Evolutionary conservation across 2,329 filamentous ascomycete genomes (phyloP), one percentile per base, ranked within the genome.

Genomic region (Cercospora canescens): DNA sequence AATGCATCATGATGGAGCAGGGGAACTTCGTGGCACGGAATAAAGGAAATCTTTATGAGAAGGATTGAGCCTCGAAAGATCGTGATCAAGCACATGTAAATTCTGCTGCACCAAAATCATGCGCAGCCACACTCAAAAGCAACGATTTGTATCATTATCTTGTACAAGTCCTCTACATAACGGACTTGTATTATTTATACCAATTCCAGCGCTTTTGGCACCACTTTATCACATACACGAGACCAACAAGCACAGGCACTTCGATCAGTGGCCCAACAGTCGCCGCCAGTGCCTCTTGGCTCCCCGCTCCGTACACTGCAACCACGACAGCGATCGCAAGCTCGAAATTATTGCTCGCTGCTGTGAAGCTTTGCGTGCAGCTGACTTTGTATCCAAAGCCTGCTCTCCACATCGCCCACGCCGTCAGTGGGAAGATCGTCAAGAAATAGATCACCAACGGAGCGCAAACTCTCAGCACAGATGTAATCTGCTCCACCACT

Each of bases 341-440:
- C 81, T 97, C 93, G 74, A 97, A 97, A 76, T 97, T 96, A 75
- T 97, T 97, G 76, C 93, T 96, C 1, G 92, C 91, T 0, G 92
- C 94, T 0, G 92, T 96, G 73, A 96, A 95, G 75, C 91, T 93
- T 79, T 96, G 92, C 1, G 92, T 94, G 11, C 86, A 84, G 1
- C 86, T 85, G 0, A 93, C 76, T 37, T 84, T 84, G 75, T 96
- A 96, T 0, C 87, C 88, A 65, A 93, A 93, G 0, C 92, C 90
- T n/a, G 90, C 79, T n/a, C 82, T 84, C 57, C 84, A 82, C 3
- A 87, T 85, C 1, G 89, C 79, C 50, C 81, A 81, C 1, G 95
- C 81, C 0, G 92, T 95, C 2, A 82, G 72, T 56, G 88, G 87
- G 81, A 96, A 97, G 63, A 95, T 86, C 18, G 67, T 60, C 16